phyloP scores from a whole-genome alignment of 345 rosid species.

The Brassica incana region DNA sequence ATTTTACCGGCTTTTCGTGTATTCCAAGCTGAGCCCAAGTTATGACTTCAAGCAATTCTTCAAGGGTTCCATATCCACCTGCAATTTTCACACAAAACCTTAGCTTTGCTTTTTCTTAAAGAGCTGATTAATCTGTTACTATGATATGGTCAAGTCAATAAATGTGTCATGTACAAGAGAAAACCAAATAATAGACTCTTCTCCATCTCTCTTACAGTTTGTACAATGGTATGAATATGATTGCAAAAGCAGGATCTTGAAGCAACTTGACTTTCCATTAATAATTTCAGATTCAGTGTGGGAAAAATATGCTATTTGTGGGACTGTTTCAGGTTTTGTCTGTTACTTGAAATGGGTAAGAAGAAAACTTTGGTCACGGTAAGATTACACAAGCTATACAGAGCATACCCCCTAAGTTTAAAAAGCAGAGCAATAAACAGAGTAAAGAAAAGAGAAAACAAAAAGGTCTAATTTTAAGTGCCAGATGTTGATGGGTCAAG shows the following conservation, averaged over 20 bases:
- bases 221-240: slow-evolving; percentile 23
- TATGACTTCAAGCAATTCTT: slow-evolving; percentile 95
- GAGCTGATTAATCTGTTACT: not conserved
- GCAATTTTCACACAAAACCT: slow-evolving; percentile 24
- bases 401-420: slow-evolving; percentile 22
- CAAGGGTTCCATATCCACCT: slow-evolving; percentile 99
- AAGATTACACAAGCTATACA: slow-evolving; percentile 33
- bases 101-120: not conserved
- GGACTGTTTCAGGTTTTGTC: slow-evolving; percentile 42
- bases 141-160: slow-evolving; percentile 26
- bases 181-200: slow-evolving; percentile 11
- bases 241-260: slow-evolving; percentile 28
- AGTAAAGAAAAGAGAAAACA: slow-evolving; percentile 17
- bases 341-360: slow-evolving; percentile 31
- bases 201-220: slow-evolving; percentile 18
- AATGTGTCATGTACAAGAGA: slow-evolving; percentile 24
- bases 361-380: slow-evolving; percentile 33
- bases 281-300: slow-evolving; percentile 45
- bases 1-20: slow-evolving; percentile 85
- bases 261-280: slow-evolving; percentile 36
- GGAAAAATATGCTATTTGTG: slow-evolving; percentile 38
- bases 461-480: slow-evolving; percentile 66
- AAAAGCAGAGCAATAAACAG: slow-evolving; percentile 33
- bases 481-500: slow-evolving; percentile 78
- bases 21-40: slow-evolving; percentile 99